These are phyloP conservation scores for Ascochyta rabiei DNA, from an alignment of 2,329 filamentous ascomycete species.

Conservation along the genomic window DNA sequence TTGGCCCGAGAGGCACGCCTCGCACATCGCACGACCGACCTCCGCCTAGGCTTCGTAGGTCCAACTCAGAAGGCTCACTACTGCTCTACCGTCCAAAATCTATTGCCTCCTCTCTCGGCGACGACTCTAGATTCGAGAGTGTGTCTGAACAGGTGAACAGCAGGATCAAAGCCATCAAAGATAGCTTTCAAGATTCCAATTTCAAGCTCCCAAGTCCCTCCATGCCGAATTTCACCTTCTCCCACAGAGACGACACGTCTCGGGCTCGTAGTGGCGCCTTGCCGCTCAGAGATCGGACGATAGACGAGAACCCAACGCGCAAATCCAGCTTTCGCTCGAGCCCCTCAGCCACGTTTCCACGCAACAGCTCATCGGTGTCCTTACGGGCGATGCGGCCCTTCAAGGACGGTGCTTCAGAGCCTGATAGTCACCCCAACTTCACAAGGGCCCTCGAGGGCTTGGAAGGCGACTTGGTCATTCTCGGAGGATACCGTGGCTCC, in stretches of 20 bases:
- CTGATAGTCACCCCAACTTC: conserved; percentile 57
- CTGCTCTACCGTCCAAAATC: conserved; percentile 75
- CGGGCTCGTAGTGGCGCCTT: conserved; percentile 23
- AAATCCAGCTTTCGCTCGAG: conserved; percentile 28
- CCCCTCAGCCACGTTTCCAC: conserved; percentile 17
- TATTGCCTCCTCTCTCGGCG: conserved; percentile 79
- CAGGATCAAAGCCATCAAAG: conserved; percentile 85
- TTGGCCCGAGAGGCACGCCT: conserved; percentile 13
- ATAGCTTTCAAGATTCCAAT: conserved; percentile 83
- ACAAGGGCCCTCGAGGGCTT: conserved; percentile 68
- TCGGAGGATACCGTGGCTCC: conserved; percentile 90
- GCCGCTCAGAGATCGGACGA: conserved; percentile 19
- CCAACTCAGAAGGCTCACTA: conserved; percentile 79
- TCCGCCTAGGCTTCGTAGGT: conserved; percentile 58
- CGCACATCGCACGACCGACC: conserved; percentile 25
- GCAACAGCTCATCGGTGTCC: conserved; percentile 22
- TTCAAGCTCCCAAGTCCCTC: conserved; percentile 64
- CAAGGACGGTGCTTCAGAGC: conserved; percentile 27
- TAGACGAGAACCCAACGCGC: conserved; percentile 18
- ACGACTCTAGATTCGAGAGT: conserved; percentile 80
- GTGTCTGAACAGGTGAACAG: conserved; percentile 87
- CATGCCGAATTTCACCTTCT: conserved; percentile 60
- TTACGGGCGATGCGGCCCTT: conserved; percentile 20
- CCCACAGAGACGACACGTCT: conserved; percentile 41
- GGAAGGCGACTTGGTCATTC: conserved; percentile 82